A percentile compares a stretch with the other conserved stretches of the same genome.
Conservation (phyloP, 2,329 filamentous ascomycete species). For the Epichloe amarillans region DNA sequence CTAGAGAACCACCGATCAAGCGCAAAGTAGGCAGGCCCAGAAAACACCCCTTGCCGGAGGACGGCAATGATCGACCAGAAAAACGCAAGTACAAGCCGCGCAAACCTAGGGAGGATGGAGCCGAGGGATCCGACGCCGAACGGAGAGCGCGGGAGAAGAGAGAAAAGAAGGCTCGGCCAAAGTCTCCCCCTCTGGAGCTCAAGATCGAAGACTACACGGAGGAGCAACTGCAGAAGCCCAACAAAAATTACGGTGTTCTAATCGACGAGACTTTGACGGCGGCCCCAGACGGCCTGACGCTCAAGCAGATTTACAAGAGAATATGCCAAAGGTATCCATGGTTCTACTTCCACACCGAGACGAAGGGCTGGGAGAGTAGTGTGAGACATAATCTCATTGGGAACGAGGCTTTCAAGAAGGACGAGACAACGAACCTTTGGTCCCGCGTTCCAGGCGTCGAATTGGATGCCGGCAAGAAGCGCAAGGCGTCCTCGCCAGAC, state of each 20-base stretch:
- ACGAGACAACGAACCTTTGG: constrained; percentile 43
- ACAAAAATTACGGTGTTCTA: constrained; percentile 47
- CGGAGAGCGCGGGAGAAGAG: constrained; percentile 44
- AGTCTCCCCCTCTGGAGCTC: constrained; percentile 48
- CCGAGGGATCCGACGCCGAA: constrained; percentile 43
- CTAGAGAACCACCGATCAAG: constrained; percentile 40
- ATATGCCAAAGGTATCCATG: constrained; percentile 45
- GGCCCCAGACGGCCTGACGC: constrained; percentile 38
- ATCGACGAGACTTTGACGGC: constrained; percentile 47
- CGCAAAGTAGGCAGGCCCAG: constrained; percentile 52
- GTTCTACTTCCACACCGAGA: constrained; percentile 46
- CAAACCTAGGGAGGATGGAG: constrained; percentile 42
- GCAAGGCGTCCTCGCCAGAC: constrained; percentile 40
- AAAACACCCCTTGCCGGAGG: constrained; percentile 48
- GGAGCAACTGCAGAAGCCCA: constrained; percentile 46
- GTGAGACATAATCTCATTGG: constrained; percentile 51
- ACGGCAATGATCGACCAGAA: constrained; percentile 39
- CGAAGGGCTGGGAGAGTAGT: constrained; percentile 53
- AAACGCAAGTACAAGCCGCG: constrained; percentile 55
- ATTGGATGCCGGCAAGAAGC: constrained; percentile 47
- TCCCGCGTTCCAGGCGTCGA: constrained; percentile 43
- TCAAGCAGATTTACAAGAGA: constrained; percentile 51
- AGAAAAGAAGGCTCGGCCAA: constrained; percentile 43
- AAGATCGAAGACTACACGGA: constrained; percentile 41
- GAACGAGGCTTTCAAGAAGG: constrained; percentile 47